Conservation (phyloP, 2,329 filamentous ascomycete species). For the Botrytis squamosa region DNA sequence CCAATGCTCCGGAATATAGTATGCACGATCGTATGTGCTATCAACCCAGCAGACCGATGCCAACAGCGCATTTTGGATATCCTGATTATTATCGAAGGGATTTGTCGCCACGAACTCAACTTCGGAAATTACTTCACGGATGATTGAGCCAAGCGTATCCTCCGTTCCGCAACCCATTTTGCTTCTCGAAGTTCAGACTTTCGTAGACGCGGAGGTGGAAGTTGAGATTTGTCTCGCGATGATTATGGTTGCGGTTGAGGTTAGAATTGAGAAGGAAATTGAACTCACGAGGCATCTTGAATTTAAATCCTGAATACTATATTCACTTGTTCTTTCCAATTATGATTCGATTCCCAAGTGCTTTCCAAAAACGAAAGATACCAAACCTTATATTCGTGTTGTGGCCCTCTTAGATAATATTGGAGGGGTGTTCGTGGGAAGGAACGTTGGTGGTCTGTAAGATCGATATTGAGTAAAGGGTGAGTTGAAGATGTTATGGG, state of each 20-base stretch:
- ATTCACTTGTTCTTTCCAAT: conserved; percentile 6
- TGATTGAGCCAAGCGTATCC: background rate
- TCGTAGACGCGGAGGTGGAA: background rate
- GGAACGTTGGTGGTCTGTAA: conserved; percentile 4
- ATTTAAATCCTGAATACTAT: background rate
- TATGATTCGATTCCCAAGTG: background rate
- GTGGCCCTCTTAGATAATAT: background rate
- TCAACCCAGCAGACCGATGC: background rate
- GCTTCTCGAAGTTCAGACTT: background rate
- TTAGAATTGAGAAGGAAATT: background rate
- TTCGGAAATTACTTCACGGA: too few species aligned
- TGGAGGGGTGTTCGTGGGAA: conserved; percentile 12
- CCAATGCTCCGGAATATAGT: background rate
- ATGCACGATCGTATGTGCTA: background rate
- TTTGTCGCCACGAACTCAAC: background rate
- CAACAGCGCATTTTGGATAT: background rate
- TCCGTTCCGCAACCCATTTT: background rate
- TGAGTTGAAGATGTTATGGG: background rate
- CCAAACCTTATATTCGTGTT: background rate
- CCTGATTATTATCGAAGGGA: background rate
- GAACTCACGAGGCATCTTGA: conserved; percentile 21
- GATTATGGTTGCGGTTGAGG: background rate
- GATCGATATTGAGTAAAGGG: background rate
- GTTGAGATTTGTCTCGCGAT: background rate
- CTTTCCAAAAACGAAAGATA: conserved; percentile 10